phyloP scores from a whole-genome alignment of 768 basidiomycete species.

The Trametes cubensis region DNA sequence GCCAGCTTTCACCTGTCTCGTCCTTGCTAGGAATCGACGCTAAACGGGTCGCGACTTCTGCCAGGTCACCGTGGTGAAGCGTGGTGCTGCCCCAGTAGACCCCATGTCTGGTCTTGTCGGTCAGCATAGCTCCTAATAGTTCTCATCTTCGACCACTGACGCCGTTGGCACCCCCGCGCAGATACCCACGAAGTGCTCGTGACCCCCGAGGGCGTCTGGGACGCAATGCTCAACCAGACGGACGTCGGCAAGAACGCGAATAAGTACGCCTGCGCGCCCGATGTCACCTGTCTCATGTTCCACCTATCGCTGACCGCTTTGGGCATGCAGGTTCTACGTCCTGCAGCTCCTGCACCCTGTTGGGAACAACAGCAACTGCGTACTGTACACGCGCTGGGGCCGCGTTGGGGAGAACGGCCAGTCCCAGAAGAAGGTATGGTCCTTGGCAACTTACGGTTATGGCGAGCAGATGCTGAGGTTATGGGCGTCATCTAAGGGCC shows the following conservation, averaged over 20 bases:
- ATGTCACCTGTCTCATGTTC: neutral
- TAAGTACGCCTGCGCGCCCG: conserved; percentile 42
- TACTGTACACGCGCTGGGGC: conserved; percentile 61
- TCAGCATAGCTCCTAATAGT: conserved; percentile 35
- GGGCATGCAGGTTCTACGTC: conserved; percentile 52
- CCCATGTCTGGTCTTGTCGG: conserved; percentile 47
- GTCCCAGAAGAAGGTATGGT: conserved; percentile 50
- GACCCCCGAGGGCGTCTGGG: conserved; percentile 49
- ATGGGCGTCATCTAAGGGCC: conserved; percentile 42
- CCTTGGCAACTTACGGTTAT: no score
- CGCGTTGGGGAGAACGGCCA: conserved; percentile 61
- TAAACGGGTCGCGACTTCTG: conserved; percentile 6
- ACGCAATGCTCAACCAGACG: conserved; percentile 66
- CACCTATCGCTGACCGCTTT: neutral
- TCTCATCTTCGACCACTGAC: neutral
- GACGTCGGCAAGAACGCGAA: conserved; percentile 52
- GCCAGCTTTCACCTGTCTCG: neutral
- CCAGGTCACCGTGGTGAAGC: conserved; percentile 51
- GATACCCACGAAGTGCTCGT: conserved; percentile 56
- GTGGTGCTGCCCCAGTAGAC: conserved; percentile 61
- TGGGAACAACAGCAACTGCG: conserved; percentile 38
- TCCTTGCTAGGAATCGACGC: neutral
- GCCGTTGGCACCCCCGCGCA: conserved; percentile 24
- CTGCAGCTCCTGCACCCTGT: conserved; percentile 58
- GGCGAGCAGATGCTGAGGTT: neutral